Percentiles rank a stretch among this genome's conserved stretches.
These are phyloP conservation scores for Aspergillus bombycis DNA, from an alignment of 2,329 filamentous ascomycete species.

Conservation along the genomic window DNA sequence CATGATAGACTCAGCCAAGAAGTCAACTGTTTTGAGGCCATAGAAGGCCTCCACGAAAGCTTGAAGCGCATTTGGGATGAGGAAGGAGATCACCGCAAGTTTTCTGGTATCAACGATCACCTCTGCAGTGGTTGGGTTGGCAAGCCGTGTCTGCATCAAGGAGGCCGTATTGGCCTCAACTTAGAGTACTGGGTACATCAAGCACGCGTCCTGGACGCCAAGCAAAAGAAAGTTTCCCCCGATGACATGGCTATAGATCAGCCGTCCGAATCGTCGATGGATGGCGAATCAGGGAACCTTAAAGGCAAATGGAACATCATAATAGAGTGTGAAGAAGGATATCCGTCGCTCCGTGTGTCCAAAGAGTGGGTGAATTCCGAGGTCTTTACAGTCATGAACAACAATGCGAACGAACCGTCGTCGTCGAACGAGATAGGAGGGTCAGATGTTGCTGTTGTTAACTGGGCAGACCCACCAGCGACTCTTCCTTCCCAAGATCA, in stretches of 20 bases:
- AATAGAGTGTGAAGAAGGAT: conserved; percentile 50
- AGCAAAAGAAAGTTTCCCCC: conserved; percentile 25
- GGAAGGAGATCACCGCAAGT: conserved; percentile 38
- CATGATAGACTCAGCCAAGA: conserved; percentile 49
- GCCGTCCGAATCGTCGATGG: conserved; percentile 19
- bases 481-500: conserved; percentile 38
- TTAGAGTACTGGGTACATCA: conserved; percentile 48
- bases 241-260: conserved; percentile 41
- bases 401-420: conserved; percentile 24
- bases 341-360: conserved; percentile 47
- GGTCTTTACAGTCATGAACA: conserved; percentile 34
- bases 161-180: conserved; percentile 42
- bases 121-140: conserved; percentile 47
- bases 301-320: conserved; percentile 39
- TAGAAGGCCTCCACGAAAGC: conserved; percentile 48
- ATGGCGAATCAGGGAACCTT: conserved; percentile 24
- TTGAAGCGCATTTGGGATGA: conserved; percentile 48
- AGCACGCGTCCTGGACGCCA: conserved; percentile 37
- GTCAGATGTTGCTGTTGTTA: conserved; percentile 36
- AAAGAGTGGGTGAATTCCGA: conserved; percentile 47
- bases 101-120: conserved; percentile 39
- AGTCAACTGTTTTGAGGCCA: conserved; percentile 50
- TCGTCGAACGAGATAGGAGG: conserved; percentile 25
- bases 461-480: conserved; percentile 44
- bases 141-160: conserved; percentile 46